Conservation (phyloP, 495 filamentous ascomycete species). For the Penicillium atrosanguineum region DNA sequence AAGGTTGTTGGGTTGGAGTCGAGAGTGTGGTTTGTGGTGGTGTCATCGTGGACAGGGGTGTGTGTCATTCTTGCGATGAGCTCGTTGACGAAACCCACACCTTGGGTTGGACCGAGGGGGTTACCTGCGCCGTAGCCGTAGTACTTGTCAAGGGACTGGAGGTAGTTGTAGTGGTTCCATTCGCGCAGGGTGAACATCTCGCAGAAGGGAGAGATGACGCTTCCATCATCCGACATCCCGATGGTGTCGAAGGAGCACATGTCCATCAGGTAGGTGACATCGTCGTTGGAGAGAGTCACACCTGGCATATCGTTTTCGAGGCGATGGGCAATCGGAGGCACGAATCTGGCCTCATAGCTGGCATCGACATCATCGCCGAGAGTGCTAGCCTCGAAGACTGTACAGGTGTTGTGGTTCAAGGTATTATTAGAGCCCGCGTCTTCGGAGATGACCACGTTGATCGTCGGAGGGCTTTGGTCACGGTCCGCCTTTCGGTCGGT, state of each 20-base stretch:
- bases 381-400: constrained; percentile 51
- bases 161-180: constrained; percentile 75
- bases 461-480: constrained; percentile 44
- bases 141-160: constrained; percentile 72
- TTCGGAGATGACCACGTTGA: constrained; percentile 66
- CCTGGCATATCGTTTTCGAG: constrained; percentile 62
- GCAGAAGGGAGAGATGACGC: constrained; percentile 62
- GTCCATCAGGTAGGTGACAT: constrained; percentile 74
- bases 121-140: constrained; percentile 77
- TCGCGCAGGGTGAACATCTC: constrained; percentile 64
- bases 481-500: constrained; percentile 36
- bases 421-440: constrained; percentile 67
- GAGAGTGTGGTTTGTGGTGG: constrained; percentile 69
- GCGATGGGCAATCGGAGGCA: constrained; percentile 57
- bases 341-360: constrained; percentile 55
- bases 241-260: constrained; percentile 81
- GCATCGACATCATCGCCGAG: constrained; percentile 49
- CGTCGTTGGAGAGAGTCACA: constrained; percentile 52
- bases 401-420: constrained; percentile 68
- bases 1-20: constrained; percentile 61
- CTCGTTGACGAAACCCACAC: constrained; percentile 82
- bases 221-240: constrained; percentile 38
- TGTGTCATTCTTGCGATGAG: constrained; percentile 74
- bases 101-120: constrained; percentile 73
- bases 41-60: constrained; percentile 63